These are phyloP conservation scores for Cadophora malorum DNA, from an alignment of 2,329 filamentous ascomycete genomes.

Conservation along the genomic window DNA sequence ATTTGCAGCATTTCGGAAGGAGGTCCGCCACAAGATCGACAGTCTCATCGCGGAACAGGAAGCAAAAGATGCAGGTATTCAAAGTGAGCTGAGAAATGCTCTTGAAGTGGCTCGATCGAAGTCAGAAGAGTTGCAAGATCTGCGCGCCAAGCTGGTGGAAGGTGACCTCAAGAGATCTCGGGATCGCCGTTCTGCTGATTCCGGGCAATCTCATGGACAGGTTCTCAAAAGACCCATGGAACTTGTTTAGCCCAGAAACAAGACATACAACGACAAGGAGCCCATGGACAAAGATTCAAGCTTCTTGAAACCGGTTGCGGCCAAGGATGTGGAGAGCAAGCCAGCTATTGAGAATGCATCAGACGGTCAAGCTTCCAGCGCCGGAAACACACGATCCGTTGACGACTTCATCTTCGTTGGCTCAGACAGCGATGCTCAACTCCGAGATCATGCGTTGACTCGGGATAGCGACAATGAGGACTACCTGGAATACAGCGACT, in stretches of 20 bases:
- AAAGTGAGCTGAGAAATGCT: background rate
- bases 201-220: background rate
- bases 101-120: background rate
- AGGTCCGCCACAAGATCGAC: background rate
- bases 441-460: background rate
- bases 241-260: background rate
- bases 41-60: background rate
- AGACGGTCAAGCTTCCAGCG: background rate
- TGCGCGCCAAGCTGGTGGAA: background rate
- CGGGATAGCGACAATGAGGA: constrained; percentile 4
- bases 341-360: no score
- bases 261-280: background rate
- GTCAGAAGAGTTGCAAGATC: background rate
- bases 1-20: background rate
- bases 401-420: background rate
- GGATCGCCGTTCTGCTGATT: background rate
- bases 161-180: background rate
- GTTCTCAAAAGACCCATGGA: background rate
- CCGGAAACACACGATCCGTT: background rate
- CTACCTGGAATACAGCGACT: background rate
- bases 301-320: background rate
- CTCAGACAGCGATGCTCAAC: background rate
- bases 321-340: background rate
- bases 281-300: background rate
- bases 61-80: background rate